Evolutionary conservation across 2,329 filamentous ascomycete species (phyloP).

Genomic region (Fusarium ramigenum): DNA sequence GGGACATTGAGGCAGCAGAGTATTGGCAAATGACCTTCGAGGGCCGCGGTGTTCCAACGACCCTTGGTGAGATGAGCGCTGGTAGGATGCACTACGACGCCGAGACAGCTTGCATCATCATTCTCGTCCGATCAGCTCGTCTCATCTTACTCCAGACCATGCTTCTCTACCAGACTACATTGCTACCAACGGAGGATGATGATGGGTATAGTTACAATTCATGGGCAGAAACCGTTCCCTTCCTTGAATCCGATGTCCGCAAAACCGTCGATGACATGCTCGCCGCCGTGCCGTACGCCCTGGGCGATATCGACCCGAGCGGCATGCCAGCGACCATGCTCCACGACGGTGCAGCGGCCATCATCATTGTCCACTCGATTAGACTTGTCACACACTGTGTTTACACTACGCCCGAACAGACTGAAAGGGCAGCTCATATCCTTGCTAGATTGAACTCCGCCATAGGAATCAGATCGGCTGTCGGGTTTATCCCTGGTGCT

Average conservation of each 20-base stretch:
- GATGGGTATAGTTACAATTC: conserved; percentile 8
- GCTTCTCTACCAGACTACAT: conserved; percentile 38
- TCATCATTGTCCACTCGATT: conserved; percentile 46
- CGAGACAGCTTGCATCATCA: conserved; percentile 47
- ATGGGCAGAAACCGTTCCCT: conserved; percentile 29
- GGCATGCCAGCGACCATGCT: conserved; percentile 35
- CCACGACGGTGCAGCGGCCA: conserved; percentile 46
- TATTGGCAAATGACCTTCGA: conserved; percentile 47
- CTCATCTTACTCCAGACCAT: conserved; percentile 45
- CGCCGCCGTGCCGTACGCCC: conserved; percentile 44
- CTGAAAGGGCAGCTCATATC: conserved; percentile 31
- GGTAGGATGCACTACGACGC: conserved; percentile 40
- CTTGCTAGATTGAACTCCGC: conserved; percentile 41
- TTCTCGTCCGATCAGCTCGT: conserved; percentile 45
- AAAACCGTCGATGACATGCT: conserved; percentile 47
- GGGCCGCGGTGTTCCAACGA: conserved; percentile 40
- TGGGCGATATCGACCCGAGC: conserved; percentile 42
- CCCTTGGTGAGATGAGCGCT: conserved; percentile 39
- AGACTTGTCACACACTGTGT: conserved; percentile 45
- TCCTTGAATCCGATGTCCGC: conserved; percentile 37
- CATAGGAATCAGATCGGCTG: conserved; percentile 46
- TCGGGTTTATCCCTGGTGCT: conserved; percentile 5
- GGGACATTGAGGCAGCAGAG: conserved; percentile 44
- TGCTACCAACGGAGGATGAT: conserved; percentile 6
- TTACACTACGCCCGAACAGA: conserved; percentile 40